Base-by-base conservation (phyloP, 768 basidiomycete genomes). In the Rhizopogon vinicolor region DNA sequence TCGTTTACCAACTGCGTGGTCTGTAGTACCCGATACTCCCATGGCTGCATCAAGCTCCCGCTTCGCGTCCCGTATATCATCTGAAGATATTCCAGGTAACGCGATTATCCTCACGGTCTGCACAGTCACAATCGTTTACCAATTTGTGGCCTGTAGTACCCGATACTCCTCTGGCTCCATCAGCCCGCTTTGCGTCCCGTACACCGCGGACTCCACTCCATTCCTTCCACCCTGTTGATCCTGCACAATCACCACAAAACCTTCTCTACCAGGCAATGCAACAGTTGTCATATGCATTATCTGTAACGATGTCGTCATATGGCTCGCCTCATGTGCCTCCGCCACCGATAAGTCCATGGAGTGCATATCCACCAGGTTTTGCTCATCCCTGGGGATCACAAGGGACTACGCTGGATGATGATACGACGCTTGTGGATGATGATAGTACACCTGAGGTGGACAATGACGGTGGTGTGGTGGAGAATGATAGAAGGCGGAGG, bases 211-310 rank as follows among this genome's bases (percentile, higher is more conserved):
- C 35, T 49, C 33, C 22, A 58, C 59, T 7, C 53, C 63, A 41
- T 66, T 65, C 8, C 60, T 69, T 5, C 58, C 60, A 60, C 22
- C 61, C 61, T 28, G 28, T 69, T 10, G 64, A 71, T 59, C 65
- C 64, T 25, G 43, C 68, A n/a, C 69, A 72, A n/a, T 68, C 75
- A n/a, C 69, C 68, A 31, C 74, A 76, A 18, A 64, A 65, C 44
- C 63, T 70, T 45, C 50, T 76, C 37, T 67, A 67, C 5, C 77
- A 76, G 56, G 74, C 75, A 12, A 71, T 77, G 65, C 72, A 75
- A 5, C 68, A 74, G 37, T 60, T 77, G 31, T 71, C 76, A 16
- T 78, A 71, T 54, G 46, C 77, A 10, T 59, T 77, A 53, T 72
- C 69, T 35, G 53, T 63, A 7, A 63, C 67, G 0, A 65, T 72